Percentiles rank a stretch among this genome's conserved stretches.
These are phyloP conservation scores for Lanmaoa rubissima DNA, from an alignment of 768 basidiomycete species.

Conservation along the genomic window DNA sequence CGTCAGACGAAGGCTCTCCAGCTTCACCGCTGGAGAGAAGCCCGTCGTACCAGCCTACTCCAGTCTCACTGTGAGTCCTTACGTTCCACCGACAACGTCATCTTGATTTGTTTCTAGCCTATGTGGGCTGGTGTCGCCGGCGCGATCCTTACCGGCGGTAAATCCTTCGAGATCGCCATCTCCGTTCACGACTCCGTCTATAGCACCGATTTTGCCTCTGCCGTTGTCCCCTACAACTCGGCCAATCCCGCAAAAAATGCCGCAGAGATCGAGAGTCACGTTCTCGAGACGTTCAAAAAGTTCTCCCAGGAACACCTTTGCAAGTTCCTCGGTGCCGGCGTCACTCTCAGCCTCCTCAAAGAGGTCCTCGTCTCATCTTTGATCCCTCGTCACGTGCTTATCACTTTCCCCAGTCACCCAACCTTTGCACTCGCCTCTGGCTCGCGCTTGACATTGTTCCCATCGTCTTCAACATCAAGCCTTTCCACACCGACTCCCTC, in stretches of 20 bases:
- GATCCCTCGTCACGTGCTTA: slow-evolving; percentile 18
- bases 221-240: slow-evolving; percentile 49
- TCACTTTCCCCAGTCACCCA: slow-evolving; percentile 52
- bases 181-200: slow-evolving; percentile 86
- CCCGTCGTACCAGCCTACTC: slow-evolving; percentile 59
- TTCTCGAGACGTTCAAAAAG: slow-evolving; percentile 63
- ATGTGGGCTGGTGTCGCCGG: slow-evolving; percentile 89
- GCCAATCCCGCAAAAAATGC: slow-evolving; percentile 55
- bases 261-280: slow-evolving; percentile 58
- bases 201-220: slow-evolving; percentile 72
- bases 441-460: slow-evolving; percentile 81
- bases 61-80: slow-evolving; percentile 59
- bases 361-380: slow-evolving; percentile 45
- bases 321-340: slow-evolving; percentile 84
- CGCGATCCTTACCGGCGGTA: slow-evolving; percentile 53
- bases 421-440: slow-evolving; percentile 85
- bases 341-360: slow-evolving; percentile 66
- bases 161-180: slow-evolving; percentile 67
- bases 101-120: slow-evolving; percentile 47
- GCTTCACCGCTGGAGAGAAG: slow-evolving; percentile 42
- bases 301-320: slow-evolving; percentile 77
- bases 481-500: slow-evolving; percentile 74
- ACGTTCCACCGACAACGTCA: background rate
- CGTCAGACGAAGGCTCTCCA: slow-evolving; percentile 68
- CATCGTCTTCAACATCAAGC: slow-evolving; percentile 83